These are phyloP conservation scores for Taiozyma sp. DNA, from an alignment of 1,139 yeast genomes.

Conservation along the genomic window DNA sequence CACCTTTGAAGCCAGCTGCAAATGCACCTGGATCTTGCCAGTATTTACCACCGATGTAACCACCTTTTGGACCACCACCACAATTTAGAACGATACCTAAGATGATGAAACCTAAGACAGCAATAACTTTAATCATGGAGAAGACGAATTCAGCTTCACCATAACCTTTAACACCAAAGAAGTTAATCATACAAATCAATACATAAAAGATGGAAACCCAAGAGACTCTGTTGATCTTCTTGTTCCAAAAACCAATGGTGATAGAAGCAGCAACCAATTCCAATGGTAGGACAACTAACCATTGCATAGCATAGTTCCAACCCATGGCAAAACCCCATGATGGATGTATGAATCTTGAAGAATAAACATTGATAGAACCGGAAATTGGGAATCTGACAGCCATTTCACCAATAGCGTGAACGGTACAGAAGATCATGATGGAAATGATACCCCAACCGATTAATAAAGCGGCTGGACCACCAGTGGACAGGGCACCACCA, in stretches of 20 bases:
- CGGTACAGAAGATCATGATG: slow-evolving; percentile 55
- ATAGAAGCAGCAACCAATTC: slow-evolving; percentile 71
- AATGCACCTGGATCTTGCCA: slow-evolving; percentile 56
- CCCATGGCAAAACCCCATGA: slow-evolving; percentile 77
- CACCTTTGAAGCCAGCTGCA: slow-evolving; percentile 63
- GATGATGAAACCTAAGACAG: slow-evolving; percentile 57
- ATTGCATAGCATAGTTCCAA: slow-evolving; percentile 64
- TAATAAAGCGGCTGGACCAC: slow-evolving; percentile 65
- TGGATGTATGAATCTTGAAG: slow-evolving; percentile 61
- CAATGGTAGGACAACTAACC: slow-evolving; percentile 65
- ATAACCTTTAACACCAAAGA: slow-evolving; percentile 67
- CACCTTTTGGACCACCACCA: slow-evolving; percentile 61
- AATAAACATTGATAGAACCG: slow-evolving; percentile 68
- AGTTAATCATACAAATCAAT: slow-evolving; percentile 48
- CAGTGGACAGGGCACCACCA: slow-evolving; percentile 54
- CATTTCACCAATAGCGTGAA: slow-evolving; percentile 66
- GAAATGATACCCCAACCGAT: slow-evolving; percentile 50
- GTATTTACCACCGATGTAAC: slow-evolving; percentile 51
- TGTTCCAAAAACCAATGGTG: slow-evolving; percentile 64
- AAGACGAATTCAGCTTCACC: slow-evolving; percentile 65
- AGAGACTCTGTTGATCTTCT: slow-evolving; percentile 50
- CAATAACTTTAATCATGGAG: slow-evolving; percentile 51
- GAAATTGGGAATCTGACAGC: slow-evolving; percentile 64
- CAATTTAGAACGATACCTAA: slow-evolving; percentile 53
- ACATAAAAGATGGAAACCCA: slow-evolving; percentile 68